phyloP scores from a whole-genome alignment of 768 basidiomycete species.

The Naganishia vaughanmartiniae region DNA sequence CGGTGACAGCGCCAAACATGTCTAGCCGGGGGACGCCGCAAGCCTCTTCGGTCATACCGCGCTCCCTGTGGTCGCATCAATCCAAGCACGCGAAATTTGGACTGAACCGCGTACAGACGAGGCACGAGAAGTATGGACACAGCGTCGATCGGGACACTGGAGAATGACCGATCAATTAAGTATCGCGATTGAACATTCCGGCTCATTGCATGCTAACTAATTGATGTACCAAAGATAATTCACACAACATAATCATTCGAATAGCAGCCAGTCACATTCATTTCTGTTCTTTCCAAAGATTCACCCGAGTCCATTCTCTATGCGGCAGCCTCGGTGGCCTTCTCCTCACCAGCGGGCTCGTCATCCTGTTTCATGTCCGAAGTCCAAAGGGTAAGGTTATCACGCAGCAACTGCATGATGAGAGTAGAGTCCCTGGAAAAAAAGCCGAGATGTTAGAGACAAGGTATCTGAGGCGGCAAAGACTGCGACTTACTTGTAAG shows the following conservation, averaged over 20 bases:
- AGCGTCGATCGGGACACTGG: slow-evolving; percentile 4
- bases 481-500: slow-evolving; percentile 67
- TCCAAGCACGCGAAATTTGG: no score
- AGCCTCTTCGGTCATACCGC: no score
- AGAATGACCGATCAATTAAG: neutral
- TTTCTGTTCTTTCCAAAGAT: neutral
- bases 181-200: neutral
- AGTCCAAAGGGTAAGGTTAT: slow-evolving; percentile 97
- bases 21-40: no score
- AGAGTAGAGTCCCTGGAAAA: slow-evolving; percentile 73
- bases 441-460: neutral
- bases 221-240: slow-evolving; percentile 23
- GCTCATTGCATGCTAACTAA: slow-evolving; percentile 22
- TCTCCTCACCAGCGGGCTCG: slow-evolving; percentile 48
- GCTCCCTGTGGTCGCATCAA: no score
- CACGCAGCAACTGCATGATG: slow-evolving; percentile 86
- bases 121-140: neutral
- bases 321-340: slow-evolving; percentile 33
- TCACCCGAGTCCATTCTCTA: slow-evolving; percentile 5
- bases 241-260: slow-evolving; percentile 26
- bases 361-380: slow-evolving; percentile 90
- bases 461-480: neutral
- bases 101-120: neutral
- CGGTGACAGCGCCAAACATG: no score
- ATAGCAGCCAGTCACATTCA: slow-evolving; percentile 20